Conservation (phyloP, 2,329 filamentous ascomycete species). For the Pseudogymnoascus sp. region DNA sequence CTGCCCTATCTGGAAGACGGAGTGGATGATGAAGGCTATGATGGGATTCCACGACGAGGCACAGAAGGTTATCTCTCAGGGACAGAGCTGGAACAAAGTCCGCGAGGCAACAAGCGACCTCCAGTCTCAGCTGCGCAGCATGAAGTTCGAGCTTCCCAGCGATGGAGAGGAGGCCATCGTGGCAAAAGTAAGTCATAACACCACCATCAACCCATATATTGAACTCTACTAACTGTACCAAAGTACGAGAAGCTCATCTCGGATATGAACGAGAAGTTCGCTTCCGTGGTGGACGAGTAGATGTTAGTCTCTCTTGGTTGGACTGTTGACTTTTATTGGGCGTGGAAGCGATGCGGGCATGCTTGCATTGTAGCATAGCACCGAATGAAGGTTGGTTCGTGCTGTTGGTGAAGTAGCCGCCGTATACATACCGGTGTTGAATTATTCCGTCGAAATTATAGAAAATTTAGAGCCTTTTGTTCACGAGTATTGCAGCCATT, state of each 20-base stretch:
- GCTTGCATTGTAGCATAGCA: slow-evolving; percentile 4
- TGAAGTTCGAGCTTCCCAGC: slow-evolving; percentile 93
- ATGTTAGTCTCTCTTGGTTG: background rate
- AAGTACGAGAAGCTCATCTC: slow-evolving; percentile 90
- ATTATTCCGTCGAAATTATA: slow-evolving; percentile 6
- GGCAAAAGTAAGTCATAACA: slow-evolving; percentile 62
- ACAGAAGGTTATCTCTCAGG: slow-evolving; percentile 88
- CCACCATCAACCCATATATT: background rate
- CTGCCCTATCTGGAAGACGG: slow-evolving; percentile 98
- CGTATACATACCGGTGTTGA: slow-evolving; percentile 7
- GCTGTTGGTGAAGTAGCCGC: slow-evolving; percentile 1
- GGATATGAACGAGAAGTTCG: slow-evolving; percentile 95
- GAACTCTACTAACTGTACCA: slow-evolving; percentile 33
- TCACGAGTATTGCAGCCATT: background rate
- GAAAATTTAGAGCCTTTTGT: background rate
- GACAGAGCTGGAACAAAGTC: slow-evolving; percentile 86
- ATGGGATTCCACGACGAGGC: slow-evolving; percentile 96
- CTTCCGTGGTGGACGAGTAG: slow-evolving; percentile 90
- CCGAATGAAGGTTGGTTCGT: slow-evolving; percentile 2
- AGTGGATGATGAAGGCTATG: slow-evolving; percentile 99
- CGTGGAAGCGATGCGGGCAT: background rate
- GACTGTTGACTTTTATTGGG: background rate
- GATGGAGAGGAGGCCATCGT: slow-evolving; percentile 73
- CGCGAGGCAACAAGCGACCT: slow-evolving; percentile 83
- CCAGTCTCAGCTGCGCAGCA: slow-evolving; percentile 73